Evolutionary conservation across 306 rosid species (phyloP).

Genomic region (Chamaecrista fasciculata): DNA sequence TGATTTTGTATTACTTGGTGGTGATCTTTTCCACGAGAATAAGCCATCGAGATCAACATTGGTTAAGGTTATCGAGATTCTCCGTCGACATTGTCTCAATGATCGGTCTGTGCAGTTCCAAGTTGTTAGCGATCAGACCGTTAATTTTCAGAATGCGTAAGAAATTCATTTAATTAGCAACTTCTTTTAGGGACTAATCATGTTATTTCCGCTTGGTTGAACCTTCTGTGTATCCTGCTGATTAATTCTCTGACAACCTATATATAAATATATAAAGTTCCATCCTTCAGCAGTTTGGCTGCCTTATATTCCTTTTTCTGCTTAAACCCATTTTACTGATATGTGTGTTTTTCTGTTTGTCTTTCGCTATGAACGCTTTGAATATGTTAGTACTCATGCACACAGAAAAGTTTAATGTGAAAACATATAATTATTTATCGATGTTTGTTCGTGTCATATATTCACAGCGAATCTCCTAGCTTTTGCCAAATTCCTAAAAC

Average conservation of each 20-base stretch:
- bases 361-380: not conserved
- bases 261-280: not conserved
- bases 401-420: not conserved
- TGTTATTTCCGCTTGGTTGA: not conserved
- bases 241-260: not conserved
- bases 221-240: not conserved
- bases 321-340: not conserved
- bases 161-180: slow-evolving; percentile 17
- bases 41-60: slow-evolving; percentile 89
- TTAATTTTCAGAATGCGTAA: slow-evolving; percentile 75
- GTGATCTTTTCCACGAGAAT: slow-evolving; percentile 96
- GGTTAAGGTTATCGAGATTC: slow-evolving; percentile 87
- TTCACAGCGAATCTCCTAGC: not conserved
- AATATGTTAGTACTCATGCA: not conserved
- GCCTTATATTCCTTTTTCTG: not conserved
- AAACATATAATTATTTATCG: not conserved
- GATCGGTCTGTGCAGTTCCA: slow-evolving; percentile 85
- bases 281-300: not conserved
- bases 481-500: not conserved
- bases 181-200: not conserved
- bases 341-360: not conserved
- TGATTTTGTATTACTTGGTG: slow-evolving; percentile 75
- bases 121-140: slow-evolving; percentile 96
- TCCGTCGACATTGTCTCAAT: slow-evolving; percentile 81
- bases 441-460: not conserved